Base-by-base conservation (phyloP, 2,329 filamentous ascomycete species). In the Leptographium galeiforme region DNA sequence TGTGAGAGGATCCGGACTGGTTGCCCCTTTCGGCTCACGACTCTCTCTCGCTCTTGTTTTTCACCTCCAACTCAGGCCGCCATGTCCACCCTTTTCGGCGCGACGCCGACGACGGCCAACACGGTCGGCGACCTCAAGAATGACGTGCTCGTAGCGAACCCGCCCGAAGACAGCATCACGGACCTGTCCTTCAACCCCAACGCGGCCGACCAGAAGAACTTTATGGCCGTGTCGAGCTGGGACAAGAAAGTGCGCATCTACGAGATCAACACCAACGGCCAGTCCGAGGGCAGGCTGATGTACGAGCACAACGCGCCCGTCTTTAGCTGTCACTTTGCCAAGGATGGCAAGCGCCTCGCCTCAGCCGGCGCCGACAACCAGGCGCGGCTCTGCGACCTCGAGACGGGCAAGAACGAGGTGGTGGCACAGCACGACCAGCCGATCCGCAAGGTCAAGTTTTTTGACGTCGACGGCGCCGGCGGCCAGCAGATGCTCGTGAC, bases 181-280 rank as follows among this genome's bases (percentile, higher is more conserved):
- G 88, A 89, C 65, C 77, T 98, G 56, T 74, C 81, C 49, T 98
- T 96, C 72, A 63, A 75, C 63, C 63, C 71, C 57, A 63, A 74
- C 66, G 63, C 68, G 1, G 47, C 66, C 67, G 63, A 75, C 75
- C 52, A 78, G 72, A 67, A 68, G 60, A 89, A 97, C 62, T 86
- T 94, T 66, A 76, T 98, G 18, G 89, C 91, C 30, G 87, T 96
- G 39, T 75, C 89, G 48, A 95, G 89, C 62, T 98, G 93, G 93
- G 93, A 98, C 71, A 95, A 94, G 74, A 95, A 95, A 68, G 89
- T 97, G 58, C 85, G 90, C 64, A 91, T 98, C 66, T 98, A 97
- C 72, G 89, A 97, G 68, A 89, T 97, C 65, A 81, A 84, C 59
- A 71, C 70, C 60, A 58, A 48, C 19, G 89, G 89, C 45, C 79